These are phyloP conservation scores for Knufia petricola DNA, from an alignment of 2,329 filamentous ascomycete species.

Conservation along the genomic window DNA sequence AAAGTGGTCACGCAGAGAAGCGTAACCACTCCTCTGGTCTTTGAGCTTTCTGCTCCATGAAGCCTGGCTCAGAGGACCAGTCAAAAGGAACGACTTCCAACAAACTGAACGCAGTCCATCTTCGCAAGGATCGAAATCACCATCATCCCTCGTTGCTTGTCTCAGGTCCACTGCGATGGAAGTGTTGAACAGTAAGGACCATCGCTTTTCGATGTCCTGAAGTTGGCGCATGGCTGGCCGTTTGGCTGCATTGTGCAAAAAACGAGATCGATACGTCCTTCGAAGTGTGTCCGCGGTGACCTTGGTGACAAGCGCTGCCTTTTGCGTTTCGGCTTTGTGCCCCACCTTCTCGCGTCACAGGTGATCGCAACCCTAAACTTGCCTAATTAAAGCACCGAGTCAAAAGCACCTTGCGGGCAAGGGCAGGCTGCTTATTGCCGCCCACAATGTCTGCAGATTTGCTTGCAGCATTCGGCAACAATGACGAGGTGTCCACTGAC, in stretches of 20 bases:
- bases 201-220: slow-evolving; percentile 55
- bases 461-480: slow-evolving; percentile 40
- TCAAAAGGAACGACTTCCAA: slow-evolving; percentile 73
- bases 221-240: slow-evolving; percentile 43
- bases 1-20: slow-evolving; percentile 61
- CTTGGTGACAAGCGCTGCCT: not conserved
- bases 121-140: slow-evolving; percentile 53
- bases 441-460: slow-evolving; percentile 45
- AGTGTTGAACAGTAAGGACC: slow-evolving; percentile 53
- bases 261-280: not conserved
- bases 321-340: not conserved
- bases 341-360: not conserved
- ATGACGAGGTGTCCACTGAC: not conserved
- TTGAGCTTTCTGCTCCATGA: slow-evolving; percentile 60
- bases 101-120: slow-evolving; percentile 74
- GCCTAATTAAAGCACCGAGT: no score
- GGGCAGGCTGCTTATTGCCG: not conserved
- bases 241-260: not conserved
- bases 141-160: slow-evolving; percentile 53
- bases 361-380: no score
- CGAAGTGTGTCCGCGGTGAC: not conserved
- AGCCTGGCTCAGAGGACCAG: slow-evolving; percentile 53
- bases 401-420: no score
- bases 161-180: slow-evolving; percentile 53
- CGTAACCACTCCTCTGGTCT: slow-evolving; percentile 65